Evolutionary conservation across 2,329 filamentous ascomycete genomes (phyloP), one percentile per base, ranked within the genome.

Genomic region (Fusarium musae): DNA sequence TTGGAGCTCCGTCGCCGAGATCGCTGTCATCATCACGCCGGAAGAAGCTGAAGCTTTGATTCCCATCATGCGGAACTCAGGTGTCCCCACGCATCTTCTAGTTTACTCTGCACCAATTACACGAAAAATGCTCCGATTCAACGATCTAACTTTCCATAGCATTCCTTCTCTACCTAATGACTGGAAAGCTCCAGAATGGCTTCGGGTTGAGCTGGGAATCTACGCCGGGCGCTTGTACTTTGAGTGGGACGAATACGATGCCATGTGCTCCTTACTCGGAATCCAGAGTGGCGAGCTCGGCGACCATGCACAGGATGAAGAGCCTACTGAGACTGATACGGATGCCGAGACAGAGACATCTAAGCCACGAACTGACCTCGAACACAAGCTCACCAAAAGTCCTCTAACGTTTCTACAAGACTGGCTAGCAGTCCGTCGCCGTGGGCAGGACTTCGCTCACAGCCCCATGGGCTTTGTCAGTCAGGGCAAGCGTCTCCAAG

Each of bases 221-320:
- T 86, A 91, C 60, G 83, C 88, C 0, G 91, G 90, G 0, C 84
- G 90, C 0, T 81, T 93, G 0, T 92, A 92, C 73, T 86, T 91
- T 59, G 82, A 86, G 0, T 89, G 82, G 79, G 70, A 80, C 0
- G 88, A 91, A 49, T 84, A 86, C 50, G 50, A 66, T 2, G 43
- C 65, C 4, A 73, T 87, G 21, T 80, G 77, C 16, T 42, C 63
- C 2, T 76, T 83, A 21, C 73, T 86, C 5, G 81, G 80, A 1
- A 79, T 82, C 5, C 39, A 65, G 30, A 68, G 70, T 12, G 60
- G 47, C 5, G 34, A 50, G 10, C 10, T 42, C 12, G 39, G 56
- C 9, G 39, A 49, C 3, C 50, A 63, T 3, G 50, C 65, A 19
- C 58, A 42, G 42, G 64, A 59, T 8, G 53, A 50, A 2, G 44